phyloP scores from a whole-genome alignment of 2,329 filamentous ascomycete species.

The Monilinia polystroma region DNA sequence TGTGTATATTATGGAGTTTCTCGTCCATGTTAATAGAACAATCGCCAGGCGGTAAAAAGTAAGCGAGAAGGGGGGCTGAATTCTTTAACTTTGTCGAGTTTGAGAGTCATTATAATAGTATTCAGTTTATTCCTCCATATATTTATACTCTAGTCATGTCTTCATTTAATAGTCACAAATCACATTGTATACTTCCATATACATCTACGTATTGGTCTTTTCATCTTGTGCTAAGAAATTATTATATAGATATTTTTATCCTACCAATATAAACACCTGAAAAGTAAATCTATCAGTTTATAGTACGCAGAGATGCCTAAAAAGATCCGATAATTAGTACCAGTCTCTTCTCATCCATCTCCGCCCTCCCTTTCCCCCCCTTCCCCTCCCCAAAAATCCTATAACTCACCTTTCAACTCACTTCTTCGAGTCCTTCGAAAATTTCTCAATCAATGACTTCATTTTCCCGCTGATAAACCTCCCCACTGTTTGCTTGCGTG shows the following conservation, averaged over 20 bases:
- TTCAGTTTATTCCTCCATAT: too few species aligned
- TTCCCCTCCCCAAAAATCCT: background rate
- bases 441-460: background rate
- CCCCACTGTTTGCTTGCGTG: too few species aligned
- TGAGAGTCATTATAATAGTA: too few species aligned
- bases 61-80: too few species aligned
- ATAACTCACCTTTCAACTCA: background rate
- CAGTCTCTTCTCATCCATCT: background rate
- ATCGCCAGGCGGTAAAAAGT: too few species aligned
- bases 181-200: background rate
- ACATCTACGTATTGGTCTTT: too few species aligned
- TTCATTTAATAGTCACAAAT: background rate
- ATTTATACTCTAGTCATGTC: background rate
- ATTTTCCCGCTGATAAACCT: background rate
- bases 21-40: too few species aligned
- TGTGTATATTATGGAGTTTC: too few species aligned
- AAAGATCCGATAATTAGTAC: background rate
- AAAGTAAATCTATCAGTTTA: background rate
- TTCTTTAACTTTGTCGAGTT: too few species aligned
- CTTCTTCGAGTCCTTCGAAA: background rate
- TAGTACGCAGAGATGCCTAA: background rate
- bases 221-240: too few species aligned
- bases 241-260: background rate
- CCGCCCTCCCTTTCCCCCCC: too few species aligned
- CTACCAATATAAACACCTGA: background rate